phyloP scores from a whole-genome alignment of 257 asterid species.

The Plantago major region DNA sequence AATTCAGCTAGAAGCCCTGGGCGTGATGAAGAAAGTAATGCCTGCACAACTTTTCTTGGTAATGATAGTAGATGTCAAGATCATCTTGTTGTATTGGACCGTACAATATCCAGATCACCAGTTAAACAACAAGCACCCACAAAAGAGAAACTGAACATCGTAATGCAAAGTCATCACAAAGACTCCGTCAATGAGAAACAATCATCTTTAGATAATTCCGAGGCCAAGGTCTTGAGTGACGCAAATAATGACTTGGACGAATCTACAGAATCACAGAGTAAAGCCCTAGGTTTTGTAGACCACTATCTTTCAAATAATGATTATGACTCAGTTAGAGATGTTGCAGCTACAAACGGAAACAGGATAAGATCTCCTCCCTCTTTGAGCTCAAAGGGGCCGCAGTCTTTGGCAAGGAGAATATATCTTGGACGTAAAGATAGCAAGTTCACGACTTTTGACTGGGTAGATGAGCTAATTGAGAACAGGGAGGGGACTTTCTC shows the following conservation, averaged over 20 bases:
- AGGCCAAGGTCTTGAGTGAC: constrained; percentile 22
- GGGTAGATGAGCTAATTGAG: constrained; percentile 39
- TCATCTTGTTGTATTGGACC: constrained; percentile 16
- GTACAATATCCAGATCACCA: constrained; percentile 21
- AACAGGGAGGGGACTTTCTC: constrained; percentile 22
- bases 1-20: constrained; percentile 30
- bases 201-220: constrained; percentile 19
- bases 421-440: constrained; percentile 25
- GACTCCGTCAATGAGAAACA: constrained; percentile 22
- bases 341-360: constrained; percentile 20
- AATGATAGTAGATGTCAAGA: constrained; percentile 20
- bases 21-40: constrained; percentile 22
- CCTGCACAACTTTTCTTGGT: constrained; percentile 16
- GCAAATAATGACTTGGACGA: constrained; percentile 28
- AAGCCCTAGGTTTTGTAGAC: constrained; percentile 62
- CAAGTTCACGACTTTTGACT: constrained; percentile 49
- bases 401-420: constrained; percentile 50
- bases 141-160: constrained; percentile 18
- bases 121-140: constrained; percentile 19
- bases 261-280: constrained; percentile 38
- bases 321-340: constrained; percentile 27
- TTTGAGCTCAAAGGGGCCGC: constrained; percentile 49
- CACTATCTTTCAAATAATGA: constrained; percentile 48
- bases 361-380: constrained; percentile 41
- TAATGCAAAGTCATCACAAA: constrained; percentile 18